Conservation (phyloP, 768 basidiomycete genomes). For the Lactarius akahatsu region DNA sequence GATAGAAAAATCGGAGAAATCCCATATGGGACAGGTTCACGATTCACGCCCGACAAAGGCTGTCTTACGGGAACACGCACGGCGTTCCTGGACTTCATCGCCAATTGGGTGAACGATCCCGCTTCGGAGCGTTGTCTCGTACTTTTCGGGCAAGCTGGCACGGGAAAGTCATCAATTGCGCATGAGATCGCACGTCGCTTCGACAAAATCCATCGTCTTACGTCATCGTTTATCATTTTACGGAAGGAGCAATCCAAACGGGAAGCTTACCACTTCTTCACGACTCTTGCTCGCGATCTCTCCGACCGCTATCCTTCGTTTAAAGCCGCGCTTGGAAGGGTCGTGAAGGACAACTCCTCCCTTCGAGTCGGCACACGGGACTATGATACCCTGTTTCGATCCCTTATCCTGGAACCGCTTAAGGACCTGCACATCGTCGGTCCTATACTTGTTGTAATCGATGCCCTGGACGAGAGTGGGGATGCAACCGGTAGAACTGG, state of each 20-base stretch:
- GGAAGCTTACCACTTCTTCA: neutral
- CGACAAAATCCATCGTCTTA: no score
- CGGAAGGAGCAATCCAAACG: conserved; percentile 1
- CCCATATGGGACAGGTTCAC: no score
- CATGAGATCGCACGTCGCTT: no score
- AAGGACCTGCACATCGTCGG: neutral
- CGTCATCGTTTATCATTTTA: neutral
- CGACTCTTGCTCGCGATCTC: neutral
- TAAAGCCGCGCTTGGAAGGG: neutral
- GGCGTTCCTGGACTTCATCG: no score
- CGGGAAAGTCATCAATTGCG: no score
- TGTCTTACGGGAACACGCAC: no score
- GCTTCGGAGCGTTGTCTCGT: no score
- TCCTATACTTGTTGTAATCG: neutral
- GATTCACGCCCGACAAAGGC: no score
- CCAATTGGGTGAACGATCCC: no score
- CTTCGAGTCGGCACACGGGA: neutral
- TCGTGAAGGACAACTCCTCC: neutral
- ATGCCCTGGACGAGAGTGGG: conserved; percentile 2
- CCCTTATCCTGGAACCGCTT: neutral
- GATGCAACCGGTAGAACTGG: neutral
- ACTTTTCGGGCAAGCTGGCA: no score
- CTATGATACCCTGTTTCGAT: neutral
- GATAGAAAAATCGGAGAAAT: no score
- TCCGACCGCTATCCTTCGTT: neutral